A percentile compares a stretch with the other conserved stretches of the same genome.
Evolutionary conservation across 208 protist genomes (phyloP).

Genomic region (Wallacemonas sp.): DNA sequence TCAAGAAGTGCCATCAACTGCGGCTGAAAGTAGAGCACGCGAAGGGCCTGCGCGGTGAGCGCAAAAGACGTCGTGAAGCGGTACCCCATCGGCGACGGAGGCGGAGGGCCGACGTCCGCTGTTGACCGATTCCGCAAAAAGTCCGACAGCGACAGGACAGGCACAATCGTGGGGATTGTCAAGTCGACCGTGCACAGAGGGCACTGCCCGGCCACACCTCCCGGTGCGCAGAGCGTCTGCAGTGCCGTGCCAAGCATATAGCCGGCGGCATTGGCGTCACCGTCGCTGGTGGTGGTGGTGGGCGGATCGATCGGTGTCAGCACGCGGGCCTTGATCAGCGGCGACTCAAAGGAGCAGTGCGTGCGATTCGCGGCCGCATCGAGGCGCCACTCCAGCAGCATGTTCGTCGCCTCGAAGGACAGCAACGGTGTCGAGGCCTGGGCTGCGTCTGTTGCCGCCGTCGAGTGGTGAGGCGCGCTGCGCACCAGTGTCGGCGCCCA

Average conservation of each 20-base stretch:
- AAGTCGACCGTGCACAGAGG: slow-evolving; percentile 14
- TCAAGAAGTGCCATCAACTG: slow-evolving; percentile 39
- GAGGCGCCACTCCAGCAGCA: slow-evolving; percentile 3
- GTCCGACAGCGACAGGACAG: slow-evolving; percentile 36
- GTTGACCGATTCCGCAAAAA: slow-evolving; percentile 21
- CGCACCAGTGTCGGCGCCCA: slow-evolving; percentile 10
- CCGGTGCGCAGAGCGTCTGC: slow-evolving; percentile 7
- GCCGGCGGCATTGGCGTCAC: background rate
- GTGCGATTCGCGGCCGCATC: background rate
- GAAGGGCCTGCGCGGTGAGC: slow-evolving; percentile 7
- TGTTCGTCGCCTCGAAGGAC: background rate
- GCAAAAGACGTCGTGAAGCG: slow-evolving; percentile 30
- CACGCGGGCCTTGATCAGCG: background rate
- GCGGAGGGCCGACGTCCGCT: background rate
- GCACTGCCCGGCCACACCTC: background rate
- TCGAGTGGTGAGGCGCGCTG: slow-evolving; percentile 14
- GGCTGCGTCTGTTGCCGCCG: no score
- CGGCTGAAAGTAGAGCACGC: slow-evolving; percentile 30
- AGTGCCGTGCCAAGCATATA: background rate
- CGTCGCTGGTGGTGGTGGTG: background rate
- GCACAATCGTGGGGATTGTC: slow-evolving; percentile 18
- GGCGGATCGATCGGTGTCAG: background rate
- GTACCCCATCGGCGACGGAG: slow-evolving; percentile 13
- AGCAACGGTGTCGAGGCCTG: background rate
- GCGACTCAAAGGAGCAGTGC: background rate